These are phyloP conservation scores for Aspergillus wentii DNA, from an alignment of 495 filamentous ascomycete species.

Conservation along the genomic window DNA sequence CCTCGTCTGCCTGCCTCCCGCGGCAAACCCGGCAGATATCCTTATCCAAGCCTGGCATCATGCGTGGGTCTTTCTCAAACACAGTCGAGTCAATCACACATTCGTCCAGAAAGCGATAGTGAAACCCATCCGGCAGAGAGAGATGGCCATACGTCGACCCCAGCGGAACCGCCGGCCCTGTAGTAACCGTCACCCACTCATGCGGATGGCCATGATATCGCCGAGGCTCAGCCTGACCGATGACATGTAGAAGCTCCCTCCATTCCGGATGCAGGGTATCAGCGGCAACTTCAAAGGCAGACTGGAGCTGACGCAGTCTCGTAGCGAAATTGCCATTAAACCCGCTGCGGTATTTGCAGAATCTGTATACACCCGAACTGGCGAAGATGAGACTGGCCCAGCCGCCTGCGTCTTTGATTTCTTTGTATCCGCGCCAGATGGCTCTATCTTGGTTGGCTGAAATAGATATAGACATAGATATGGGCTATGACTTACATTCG, in stretches of 20 bases:
- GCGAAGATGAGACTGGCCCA: constrained; percentile 18
- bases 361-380: constrained; percentile 14
- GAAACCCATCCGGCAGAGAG: constrained; percentile 8
- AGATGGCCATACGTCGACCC: constrained; percentile 11
- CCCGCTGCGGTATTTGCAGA: constrained; percentile 19
- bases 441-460: constrained; percentile 5
- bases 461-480: neutral
- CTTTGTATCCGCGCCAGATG: constrained; percentile 20
- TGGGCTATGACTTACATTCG: constrained; percentile 12
- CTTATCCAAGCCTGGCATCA: constrained; percentile 6
- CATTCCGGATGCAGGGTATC: constrained; percentile 18
- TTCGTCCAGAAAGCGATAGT: constrained; percentile 16
- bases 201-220: constrained; percentile 15
- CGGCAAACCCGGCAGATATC: constrained; percentile 11
- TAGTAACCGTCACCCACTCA: constrained; percentile 12
- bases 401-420: constrained; percentile 18
- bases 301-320: constrained; percentile 9
- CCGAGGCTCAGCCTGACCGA: constrained; percentile 7
- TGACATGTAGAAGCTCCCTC: constrained; percentile 11
- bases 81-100: constrained; percentile 9
- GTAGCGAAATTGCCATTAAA: constrained; percentile 12
- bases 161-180: constrained; percentile 6
- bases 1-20: constrained; percentile 12
- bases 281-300: constrained; percentile 14
- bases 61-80: constrained; percentile 11